Conservation (phyloP, 345 rosid genomes). For the Eucalyptus brandiana region DNA sequence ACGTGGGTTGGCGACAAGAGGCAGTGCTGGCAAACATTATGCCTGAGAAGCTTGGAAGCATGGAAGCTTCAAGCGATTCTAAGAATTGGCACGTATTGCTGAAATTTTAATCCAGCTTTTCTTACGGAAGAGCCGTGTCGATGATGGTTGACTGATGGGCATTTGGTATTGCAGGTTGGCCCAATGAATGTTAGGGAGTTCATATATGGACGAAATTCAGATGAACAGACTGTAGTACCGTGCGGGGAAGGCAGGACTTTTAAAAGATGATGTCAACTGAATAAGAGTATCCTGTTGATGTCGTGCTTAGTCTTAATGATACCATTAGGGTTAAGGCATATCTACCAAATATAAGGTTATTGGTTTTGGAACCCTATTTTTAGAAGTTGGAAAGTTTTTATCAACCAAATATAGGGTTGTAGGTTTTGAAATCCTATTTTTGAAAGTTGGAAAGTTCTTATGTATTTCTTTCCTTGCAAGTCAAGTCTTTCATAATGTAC, state of each 20-base stretch:
- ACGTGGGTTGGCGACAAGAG: slow-evolving; percentile 90
- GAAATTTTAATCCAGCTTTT: not conserved
- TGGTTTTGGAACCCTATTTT: not conserved
- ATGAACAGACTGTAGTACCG: slow-evolving; percentile 68
- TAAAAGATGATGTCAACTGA: not conserved
- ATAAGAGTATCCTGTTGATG: not conserved
- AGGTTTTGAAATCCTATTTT: no score
- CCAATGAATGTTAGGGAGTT: slow-evolving; percentile 78
- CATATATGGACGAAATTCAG: slow-evolving; percentile 61
- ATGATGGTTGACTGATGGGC: not conserved
- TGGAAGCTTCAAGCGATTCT: slow-evolving; percentile 81
- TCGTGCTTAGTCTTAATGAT: not conserved
- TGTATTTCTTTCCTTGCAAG: no score
- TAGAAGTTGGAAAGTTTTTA: not conserved
- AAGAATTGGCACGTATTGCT: slow-evolving; percentile 50
- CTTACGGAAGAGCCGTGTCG: not conserved
- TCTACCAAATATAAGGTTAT: not conserved
- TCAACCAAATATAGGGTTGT: no score
- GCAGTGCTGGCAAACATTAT: slow-evolving; percentile 76
- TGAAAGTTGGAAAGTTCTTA: no score
- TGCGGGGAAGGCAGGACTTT: slow-evolving; percentile 29
- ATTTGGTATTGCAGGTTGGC: slow-evolving; percentile 58
- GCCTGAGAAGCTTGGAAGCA: slow-evolving; percentile 42
- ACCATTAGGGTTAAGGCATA: not conserved
- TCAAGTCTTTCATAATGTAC: not conserved